These are phyloP conservation scores for Amaranthus cruentus DNA, from an alignment of 148 eudicot genomes.

Conservation along the genomic window DNA sequence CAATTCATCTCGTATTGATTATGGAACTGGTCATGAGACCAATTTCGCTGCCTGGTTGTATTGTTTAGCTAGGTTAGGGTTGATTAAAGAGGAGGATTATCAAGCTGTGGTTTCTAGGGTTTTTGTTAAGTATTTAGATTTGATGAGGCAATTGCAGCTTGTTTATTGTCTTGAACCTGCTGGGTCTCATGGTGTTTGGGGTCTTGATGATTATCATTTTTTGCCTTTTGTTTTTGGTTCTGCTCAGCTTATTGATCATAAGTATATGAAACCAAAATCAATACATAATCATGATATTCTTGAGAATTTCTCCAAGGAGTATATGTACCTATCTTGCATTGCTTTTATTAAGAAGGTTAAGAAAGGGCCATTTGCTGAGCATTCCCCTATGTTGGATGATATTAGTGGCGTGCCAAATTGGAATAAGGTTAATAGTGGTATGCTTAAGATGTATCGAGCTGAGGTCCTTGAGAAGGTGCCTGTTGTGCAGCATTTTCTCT, in stretches of 20 bases:
- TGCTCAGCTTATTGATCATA: slow-evolving; percentile 86
- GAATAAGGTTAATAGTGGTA: slow-evolving; percentile 85
- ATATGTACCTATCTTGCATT: slow-evolving; percentile 70
- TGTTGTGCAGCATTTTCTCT: slow-evolving; percentile 90
- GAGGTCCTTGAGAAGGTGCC: slow-evolving; percentile 95
- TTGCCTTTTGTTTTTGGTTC: slow-evolving; percentile 85
- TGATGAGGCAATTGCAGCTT: slow-evolving; percentile 85
- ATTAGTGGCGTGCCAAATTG: slow-evolving; percentile 89
- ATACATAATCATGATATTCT: slow-evolving; percentile 86
- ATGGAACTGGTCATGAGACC: slow-evolving; percentile 90
- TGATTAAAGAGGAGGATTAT: slow-evolving; percentile 73
- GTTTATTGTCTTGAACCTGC: slow-evolving; percentile 83
- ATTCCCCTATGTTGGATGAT: slow-evolving; percentile 90
- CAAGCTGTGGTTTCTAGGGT: slow-evolving; percentile 72
- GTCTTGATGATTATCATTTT: slow-evolving; percentile 91
- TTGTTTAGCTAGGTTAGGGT: slow-evolving; percentile 64
- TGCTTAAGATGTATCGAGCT: slow-evolving; percentile 91
- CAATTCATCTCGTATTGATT: slow-evolving; percentile 65
- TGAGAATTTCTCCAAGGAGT: slow-evolving; percentile 75
- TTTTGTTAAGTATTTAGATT: slow-evolving; percentile 67
- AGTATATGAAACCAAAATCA: slow-evolving; percentile 96
- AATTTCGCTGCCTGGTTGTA: slow-evolving; percentile 92
- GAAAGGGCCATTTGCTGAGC: slow-evolving; percentile 86
- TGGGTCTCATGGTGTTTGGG: slow-evolving; percentile 98
- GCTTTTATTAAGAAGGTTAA: slow-evolving; percentile 74